Percentiles rank a stretch among this genome's conserved stretches.
Evolutionary conservation across 1,284 basidiomycete genomes (phyloP).

Genomic region (Tilletia caries): DNA sequence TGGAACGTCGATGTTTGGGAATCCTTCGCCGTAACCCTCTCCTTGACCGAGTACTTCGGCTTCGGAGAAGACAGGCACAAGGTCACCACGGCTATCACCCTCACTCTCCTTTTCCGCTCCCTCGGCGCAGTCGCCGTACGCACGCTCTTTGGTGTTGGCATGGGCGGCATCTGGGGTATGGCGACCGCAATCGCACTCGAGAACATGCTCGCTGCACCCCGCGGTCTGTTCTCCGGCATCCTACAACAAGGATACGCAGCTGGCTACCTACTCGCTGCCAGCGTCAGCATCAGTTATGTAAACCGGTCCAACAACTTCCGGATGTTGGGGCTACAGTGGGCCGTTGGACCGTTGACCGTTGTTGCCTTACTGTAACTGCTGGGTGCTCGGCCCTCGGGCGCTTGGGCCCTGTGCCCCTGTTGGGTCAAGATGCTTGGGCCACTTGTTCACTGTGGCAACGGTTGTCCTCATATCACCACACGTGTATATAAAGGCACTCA

Average conservation of each 20-base stretch:
- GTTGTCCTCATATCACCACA: no score
- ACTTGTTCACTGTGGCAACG: no score
- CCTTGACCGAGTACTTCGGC: constrained; percentile 21
- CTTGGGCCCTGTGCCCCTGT: no score
- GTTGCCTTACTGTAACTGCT: no score
- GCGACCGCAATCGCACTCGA: constrained; percentile 68
- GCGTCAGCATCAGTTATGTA: constrained; percentile 67
- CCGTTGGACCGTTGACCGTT: no score
- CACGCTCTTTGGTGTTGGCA: constrained; percentile 61
- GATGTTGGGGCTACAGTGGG: no score
- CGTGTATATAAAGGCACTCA: no score
- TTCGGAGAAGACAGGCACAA: constrained; percentile 24
- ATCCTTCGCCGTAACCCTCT: constrained; percentile 49
- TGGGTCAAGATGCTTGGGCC: no score
- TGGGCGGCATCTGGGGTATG: constrained; percentile 58
- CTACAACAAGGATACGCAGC: constrained; percentile 75
- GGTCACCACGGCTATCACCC: constrained; percentile 68
- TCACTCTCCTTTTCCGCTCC: constrained; percentile 85
- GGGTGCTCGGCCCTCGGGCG: no score
- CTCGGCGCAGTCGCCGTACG: constrained; percentile 69
- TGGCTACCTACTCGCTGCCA: constrained; percentile 61
- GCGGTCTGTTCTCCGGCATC: constrained; percentile 81
- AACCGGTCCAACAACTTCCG: constrained; percentile 56
- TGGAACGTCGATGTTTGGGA: constrained; percentile 48
- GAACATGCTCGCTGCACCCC: constrained; percentile 78